phyloP scores from a whole-genome alignment of 208 protist species.

The Wallacemonas rigidus region DNA sequence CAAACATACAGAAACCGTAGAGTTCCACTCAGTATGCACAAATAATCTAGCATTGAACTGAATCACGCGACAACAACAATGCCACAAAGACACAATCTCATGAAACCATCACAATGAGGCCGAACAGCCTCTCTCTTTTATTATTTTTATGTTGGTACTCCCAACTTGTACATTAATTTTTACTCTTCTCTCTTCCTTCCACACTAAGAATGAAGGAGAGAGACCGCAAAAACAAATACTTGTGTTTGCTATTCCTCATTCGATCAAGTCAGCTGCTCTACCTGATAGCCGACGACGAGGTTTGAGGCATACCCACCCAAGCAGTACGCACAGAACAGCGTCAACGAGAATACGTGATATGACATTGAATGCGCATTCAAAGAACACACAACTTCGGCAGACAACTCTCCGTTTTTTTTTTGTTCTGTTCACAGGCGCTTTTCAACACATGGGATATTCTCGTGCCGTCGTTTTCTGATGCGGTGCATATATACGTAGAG shows the following conservation, averaged over 20 bases:
- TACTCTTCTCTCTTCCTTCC: constrained; percentile 12
- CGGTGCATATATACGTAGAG: neutral
- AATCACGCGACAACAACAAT: neutral
- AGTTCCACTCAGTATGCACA: neutral
- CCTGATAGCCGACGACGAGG: too few relatives aligned
- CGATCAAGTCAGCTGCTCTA: too few relatives aligned
- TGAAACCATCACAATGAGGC: neutral
- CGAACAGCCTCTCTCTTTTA: constrained; percentile 1
- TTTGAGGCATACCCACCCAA: too few relatives aligned
- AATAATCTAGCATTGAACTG: constrained; percentile 6
- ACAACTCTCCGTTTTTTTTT: neutral
- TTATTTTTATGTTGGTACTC: constrained; percentile 1
- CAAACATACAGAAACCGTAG: constrained; percentile 8
- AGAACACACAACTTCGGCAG: neutral
- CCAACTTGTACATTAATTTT: too few relatives aligned
- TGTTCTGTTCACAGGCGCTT: too few relatives aligned
- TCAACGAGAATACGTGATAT: too few relatives aligned
- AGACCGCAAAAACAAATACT: neutral
- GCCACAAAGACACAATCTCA: neutral
- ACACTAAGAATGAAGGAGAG: constrained; percentile 4
- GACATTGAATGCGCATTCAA: neutral
- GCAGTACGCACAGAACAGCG: too few relatives aligned
- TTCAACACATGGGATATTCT: too few relatives aligned
- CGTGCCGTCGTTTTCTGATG: neutral
- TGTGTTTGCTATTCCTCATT: too few relatives aligned